Base-by-base conservation (phyloP, 1,139 yeast genomes). In the Eremothecium cymbalariae region DNA sequence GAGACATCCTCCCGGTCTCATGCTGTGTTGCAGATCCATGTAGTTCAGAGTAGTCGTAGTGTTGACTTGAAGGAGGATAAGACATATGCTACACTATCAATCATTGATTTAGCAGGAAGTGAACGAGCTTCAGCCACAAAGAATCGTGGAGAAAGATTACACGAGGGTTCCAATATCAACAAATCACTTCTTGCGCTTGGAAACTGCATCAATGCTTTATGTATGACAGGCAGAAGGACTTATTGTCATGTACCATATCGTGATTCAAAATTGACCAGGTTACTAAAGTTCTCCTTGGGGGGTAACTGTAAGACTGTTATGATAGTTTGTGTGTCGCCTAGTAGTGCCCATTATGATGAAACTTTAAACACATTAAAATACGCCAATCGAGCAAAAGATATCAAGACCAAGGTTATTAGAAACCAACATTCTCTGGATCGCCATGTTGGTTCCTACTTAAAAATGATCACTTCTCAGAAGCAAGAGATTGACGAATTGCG, bases 301-400 rank as follows among this genome's bases (percentile, higher is more conserved):
- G 96, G 96, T 0, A 84, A 85, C 53, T 86, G 96, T 60, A 81
- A 83, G 56, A 88, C 97, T 0, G 90, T 85, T 4, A 88, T 88
- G 96, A 84, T 88, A 47, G 96, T 86, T 1, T 88, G 96, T 59
- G 73, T 88, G 3, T 80, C 94, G 3, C 96, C 96, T 0, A 80
- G 86, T 43, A 72, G 83, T 21, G 70, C 68, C 25, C 95, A 88
- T 56, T 85, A 84, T 54, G 96, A 88, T 53, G 97, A 88, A 52
- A 86, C 96, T 0, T 65, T 84, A 37, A 88, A 86, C 55, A 84
- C 96, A 0, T 67, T 88, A 39, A 84, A 84, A 54, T 88, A 86
- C 56, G 96, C 96, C 0, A 77, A 85, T 53, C 65, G 95, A 19
- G 96, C 95, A 12, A 85, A 85, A 50, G 88, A 82, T 47, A 88